Evolutionary conservation across 1,284 basidiomycete species (phyloP), one percentile per base, ranked within the genome.

Genomic region (Peniophora sp.): DNA sequence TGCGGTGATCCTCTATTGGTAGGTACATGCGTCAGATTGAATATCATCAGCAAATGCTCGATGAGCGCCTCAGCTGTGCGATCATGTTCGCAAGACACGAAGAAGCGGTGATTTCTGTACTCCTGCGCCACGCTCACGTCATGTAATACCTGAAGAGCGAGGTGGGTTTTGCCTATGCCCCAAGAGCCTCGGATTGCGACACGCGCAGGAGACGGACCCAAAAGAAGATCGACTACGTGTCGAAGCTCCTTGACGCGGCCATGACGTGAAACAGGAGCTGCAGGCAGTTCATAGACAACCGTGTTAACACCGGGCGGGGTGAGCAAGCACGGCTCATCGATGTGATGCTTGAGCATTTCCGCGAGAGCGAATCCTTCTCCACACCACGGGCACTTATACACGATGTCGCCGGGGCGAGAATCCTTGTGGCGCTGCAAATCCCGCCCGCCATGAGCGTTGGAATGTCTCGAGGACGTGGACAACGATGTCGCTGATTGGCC

Each of bases 141-240:
- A 9, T 64, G 53, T 35, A 68, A 54, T 1, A 63, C 59, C 3
- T 60, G 55, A 0, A 62, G 55, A 1, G 67, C 62, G 5, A 62
- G 50, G 0, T 63, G 58, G 0, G 68, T 70, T 50, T 70, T 70
- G 0, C 68, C 68, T 49, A 68, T 68, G 0, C 68, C 67, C 1
- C 67, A 66, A 3, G 60, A 53, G 3, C 68, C 68, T 14, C 62
- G 53, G 22, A 69, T 54, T 24, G 57, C 61, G 3, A 67, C 36
- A 37, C 54, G 53, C 14, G 41, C 18, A 12, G 27, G 24, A n/a
- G 3, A 3, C 43, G 20, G 15, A n/a, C 27, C 10, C 35, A 17
- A 17, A 20, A 55, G 32, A 12, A 24, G 27, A 18, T 36, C 20
- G 3, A 50, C 41, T 3, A 47, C 36, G 11, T 12, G 3, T 10